A percentile compares a stretch with the other conserved stretches of the same genome.
Conservation (phyloP, 2,329 filamentous ascomycete species). For the Xylaria sp. region DNA sequence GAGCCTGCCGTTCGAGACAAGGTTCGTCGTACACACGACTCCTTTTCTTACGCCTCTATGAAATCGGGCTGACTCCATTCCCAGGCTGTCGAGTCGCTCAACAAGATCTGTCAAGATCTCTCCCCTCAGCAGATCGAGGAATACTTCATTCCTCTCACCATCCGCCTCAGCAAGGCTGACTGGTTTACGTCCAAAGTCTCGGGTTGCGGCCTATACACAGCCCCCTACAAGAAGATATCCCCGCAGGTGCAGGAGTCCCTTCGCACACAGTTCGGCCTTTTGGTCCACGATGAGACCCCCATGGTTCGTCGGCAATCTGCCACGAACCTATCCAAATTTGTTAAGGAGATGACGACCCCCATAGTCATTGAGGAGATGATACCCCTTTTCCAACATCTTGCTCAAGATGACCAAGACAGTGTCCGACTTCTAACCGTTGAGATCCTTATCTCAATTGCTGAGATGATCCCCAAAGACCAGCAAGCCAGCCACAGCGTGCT, state of each 20-base stretch:
- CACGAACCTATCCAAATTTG: conserved; percentile 95
- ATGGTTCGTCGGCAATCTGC: conserved; percentile 98
- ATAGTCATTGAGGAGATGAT: conserved; percentile 99
- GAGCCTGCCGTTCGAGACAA: conserved; percentile 98
- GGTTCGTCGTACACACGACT: conserved; percentile 64
- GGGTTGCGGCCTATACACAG: conserved; percentile 92
- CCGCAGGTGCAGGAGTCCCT: conserved; percentile 89
- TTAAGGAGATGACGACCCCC: conserved; percentile 92
- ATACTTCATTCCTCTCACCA: conserved; percentile 93
- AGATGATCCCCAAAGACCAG: conserved; percentile 97
- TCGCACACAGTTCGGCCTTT: conserved; percentile 87
- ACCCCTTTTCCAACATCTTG: conserved; percentile 96
- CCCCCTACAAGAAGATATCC: conserved; percentile 91
- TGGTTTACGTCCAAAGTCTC: conserved; percentile 99
- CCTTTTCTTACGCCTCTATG: conserved; percentile 16
- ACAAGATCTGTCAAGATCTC: conserved; percentile 97
- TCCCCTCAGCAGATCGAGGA: conserved; percentile 95
- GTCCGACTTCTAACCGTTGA: conserved; percentile 96
- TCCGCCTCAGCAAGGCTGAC: conserved; percentile 97
- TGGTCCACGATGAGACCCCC: conserved; percentile 98
- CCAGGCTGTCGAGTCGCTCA: conserved; percentile 96
- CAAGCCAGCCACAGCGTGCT: conserved; percentile 95
- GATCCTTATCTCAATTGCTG: conserved; percentile 94
- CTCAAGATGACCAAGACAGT: conserved; percentile 96
- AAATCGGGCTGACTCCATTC: conserved; percentile 26